Base-by-base conservation (phyloP, 208 protist genomes). In the Leptomonas seymouri region DNA sequence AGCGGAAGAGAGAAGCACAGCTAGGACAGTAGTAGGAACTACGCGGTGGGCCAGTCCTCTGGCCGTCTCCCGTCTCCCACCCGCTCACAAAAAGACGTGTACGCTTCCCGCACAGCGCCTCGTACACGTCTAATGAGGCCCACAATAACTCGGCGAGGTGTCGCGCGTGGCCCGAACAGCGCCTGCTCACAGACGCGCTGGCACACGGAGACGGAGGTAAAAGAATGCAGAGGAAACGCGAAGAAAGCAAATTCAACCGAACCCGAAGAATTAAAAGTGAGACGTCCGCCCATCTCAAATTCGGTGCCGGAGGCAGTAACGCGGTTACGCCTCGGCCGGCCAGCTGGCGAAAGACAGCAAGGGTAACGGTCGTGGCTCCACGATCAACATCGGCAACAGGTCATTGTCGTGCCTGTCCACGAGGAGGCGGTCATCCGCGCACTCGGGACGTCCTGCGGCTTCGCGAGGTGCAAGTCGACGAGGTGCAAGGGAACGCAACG, bases 381-480 rank as follows among this genome's bases (percentile, higher is more conserved):
- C n/a, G 27, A 28, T 66, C 48, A 66, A 66, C 60, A 66, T 66
- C 60, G 60, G 55, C 60, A 66, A 31, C 60, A 66, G 27, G 60
- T 55, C 60, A 31, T 55, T 30, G 45, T 42, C 60, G 60, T 66
- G 48, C 48, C 1, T 31, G 31, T 54, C 5, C 48, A n/a, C 60
- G 48, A 44, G 46, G 60, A 18, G 31, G 60, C 15, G 9, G 44
- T 12, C 44, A 3, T 30, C 56, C 0, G 23, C 11, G 58, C 44
- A 8, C 9, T 3, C 4, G 60, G 27, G 3, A 14, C 56, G 41
- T 12, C n/a, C 31, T 42, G 28, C 60, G 31, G 28, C 48, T 66
- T 53, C n/a, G 31, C 14, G 30, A 66, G 48, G 31, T 66, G 46
- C 60, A 66, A 9, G 14, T 27, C 27, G 0, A n/a, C 6, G 12